Conservation (phyloP, 805 yeast genomes). For the Candida hungchunana region DNA sequence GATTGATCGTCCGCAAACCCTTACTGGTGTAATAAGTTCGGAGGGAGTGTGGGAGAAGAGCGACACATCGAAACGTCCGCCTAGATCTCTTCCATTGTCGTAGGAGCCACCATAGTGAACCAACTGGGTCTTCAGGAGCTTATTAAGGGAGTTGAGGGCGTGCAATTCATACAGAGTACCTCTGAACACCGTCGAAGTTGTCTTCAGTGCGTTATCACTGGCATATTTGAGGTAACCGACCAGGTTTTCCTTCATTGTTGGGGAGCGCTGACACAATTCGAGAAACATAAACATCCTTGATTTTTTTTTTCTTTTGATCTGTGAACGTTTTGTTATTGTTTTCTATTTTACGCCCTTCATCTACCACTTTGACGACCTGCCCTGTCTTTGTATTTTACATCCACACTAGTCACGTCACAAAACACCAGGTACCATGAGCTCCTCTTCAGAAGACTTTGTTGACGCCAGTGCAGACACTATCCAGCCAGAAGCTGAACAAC, state of each 20-base stretch:
- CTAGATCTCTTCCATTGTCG: slow-evolving; percentile 26
- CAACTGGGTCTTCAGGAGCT: slow-evolving; percentile 8
- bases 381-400: too few species aligned
- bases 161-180: slow-evolving; percentile 26
- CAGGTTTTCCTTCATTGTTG: too few species aligned
- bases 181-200: slow-evolving; percentile 22
- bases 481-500: not conserved
- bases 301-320: too few species aligned
- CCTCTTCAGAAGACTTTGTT: slow-evolving; percentile 10
- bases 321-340: too few species aligned
- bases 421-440: slow-evolving; percentile 2
- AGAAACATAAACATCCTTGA: too few species aligned
- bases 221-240: slow-evolving; percentile 18
- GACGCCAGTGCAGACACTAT: slow-evolving; percentile 6
- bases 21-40: slow-evolving; percentile 1
- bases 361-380: too few species aligned
- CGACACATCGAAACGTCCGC: slow-evolving; percentile 20
- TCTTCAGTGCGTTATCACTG: slow-evolving; percentile 11
- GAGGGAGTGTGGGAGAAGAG: not conserved
- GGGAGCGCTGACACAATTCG: too few species aligned
- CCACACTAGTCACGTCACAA: too few species aligned
- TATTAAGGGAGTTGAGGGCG: slow-evolving; percentile 12
- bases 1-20: slow-evolving; percentile 8
- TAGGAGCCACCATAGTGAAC: slow-evolving; percentile 23
- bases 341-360: too few species aligned